phyloP scores from a whole-genome alignment of 768 basidiomycete genomes.

The Phlebiopsis flavidoalba region DNA sequence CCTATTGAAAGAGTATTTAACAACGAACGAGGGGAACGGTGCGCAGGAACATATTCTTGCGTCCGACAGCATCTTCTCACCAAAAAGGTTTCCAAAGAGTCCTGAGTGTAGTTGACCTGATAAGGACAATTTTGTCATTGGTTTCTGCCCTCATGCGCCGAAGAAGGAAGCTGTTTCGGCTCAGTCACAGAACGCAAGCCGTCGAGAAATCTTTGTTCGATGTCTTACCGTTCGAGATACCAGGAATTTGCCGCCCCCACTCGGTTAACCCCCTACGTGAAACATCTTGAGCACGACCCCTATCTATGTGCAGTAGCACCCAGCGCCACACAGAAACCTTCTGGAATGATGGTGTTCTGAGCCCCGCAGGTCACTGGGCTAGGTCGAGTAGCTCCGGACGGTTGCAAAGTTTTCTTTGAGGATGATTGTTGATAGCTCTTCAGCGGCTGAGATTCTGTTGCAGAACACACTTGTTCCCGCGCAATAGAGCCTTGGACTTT shows the following conservation, averaged over 20 bases:
- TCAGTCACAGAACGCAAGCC: no score
- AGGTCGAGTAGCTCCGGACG: conserved; percentile 88
- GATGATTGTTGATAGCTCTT: conserved; percentile 94
- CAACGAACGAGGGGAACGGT: background rate
- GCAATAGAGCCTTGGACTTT: conserved; percentile 83
- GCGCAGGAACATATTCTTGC: conserved; percentile 57
- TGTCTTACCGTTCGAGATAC: conserved; percentile 79
- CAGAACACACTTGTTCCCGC: no score
- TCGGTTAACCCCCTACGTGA: no score
- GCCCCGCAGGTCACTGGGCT: conserved; percentile 77
- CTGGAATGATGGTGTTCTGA: conserved; percentile 78
- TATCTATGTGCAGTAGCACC: conserved; percentile 33
- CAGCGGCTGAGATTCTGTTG: conserved; percentile 84
- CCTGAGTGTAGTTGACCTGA: conserved; percentile 96
- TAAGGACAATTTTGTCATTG: conserved; percentile 92
- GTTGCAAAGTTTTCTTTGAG: conserved; percentile 94
- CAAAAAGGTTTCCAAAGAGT: conserved; percentile 90
- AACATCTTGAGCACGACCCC: conserved; percentile 39
- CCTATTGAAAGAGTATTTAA: conserved; percentile 35
- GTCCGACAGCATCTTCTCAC: conserved; percentile 83
- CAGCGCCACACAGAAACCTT: conserved; percentile 71
- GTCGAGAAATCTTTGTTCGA: background rate
- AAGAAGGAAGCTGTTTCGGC: conserved; percentile 65
- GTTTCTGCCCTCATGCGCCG: conserved; percentile 78
- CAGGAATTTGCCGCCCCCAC: conserved; percentile 88